phyloP scores from a whole-genome alignment of 2,329 filamentous ascomycete genomes.

The Coleophoma cylindrospora region DNA sequence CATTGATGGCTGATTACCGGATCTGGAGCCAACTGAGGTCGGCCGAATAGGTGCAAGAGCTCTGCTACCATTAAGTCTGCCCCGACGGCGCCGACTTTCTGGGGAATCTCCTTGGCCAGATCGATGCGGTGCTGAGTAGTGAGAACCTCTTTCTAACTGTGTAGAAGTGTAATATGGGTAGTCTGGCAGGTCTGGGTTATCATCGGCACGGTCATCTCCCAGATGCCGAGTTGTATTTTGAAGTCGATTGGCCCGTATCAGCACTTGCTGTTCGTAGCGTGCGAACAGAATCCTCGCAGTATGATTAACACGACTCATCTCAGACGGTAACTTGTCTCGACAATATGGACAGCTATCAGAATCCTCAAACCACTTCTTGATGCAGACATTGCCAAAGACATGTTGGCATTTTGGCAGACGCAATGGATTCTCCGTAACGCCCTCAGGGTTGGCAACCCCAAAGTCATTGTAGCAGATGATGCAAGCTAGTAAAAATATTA shows the following conservation, averaged over 20 bases:
- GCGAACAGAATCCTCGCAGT: neutral
- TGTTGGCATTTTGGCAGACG: constrained; percentile 59
- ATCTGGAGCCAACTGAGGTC: neutral
- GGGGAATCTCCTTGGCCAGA: neutral
- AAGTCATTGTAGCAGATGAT: constrained; percentile 63
- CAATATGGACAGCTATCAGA: constrained; percentile 61
- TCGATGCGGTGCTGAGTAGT: neutral
- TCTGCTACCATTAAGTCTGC: neutral
- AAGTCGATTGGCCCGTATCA: neutral
- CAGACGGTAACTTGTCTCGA: constrained; percentile 53
- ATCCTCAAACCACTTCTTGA: constrained; percentile 61
- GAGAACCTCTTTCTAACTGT: neutral
- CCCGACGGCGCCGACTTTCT: neutral
- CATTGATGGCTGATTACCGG: neutral
- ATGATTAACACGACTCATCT: constrained; percentile 18
- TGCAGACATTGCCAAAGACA: constrained; percentile 58
- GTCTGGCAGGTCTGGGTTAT: too few species aligned
- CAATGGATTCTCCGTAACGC: constrained; percentile 49
- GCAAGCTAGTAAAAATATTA: constrained; percentile 39
- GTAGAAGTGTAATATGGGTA: too few species aligned
- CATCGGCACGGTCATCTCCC: neutral
- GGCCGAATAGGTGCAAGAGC: neutral
- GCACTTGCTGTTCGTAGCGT: neutral
- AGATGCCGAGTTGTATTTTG: neutral
- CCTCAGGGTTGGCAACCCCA: constrained; percentile 51